These are phyloP conservation scores for Hyparrhenia diplandra DNA, from an alignment of 176 grass and related monocot species.

Conservation along the genomic window DNA sequence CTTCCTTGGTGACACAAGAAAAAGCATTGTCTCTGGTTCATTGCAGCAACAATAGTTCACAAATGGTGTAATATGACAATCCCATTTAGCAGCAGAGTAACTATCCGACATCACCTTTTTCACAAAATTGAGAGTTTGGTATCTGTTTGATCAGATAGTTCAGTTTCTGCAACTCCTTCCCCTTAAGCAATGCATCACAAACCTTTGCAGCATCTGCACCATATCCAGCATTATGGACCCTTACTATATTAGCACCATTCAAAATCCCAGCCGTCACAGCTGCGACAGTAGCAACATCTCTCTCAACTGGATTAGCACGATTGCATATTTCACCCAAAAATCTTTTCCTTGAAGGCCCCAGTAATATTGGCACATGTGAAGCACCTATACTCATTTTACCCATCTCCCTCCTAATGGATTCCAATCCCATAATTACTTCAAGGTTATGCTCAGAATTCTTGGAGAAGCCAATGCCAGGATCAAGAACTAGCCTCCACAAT, in stretches of 20 bases:
- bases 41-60: neutral
- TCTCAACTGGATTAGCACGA: slow-evolving; percentile 49
- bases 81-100: neutral
- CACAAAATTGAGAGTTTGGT: neutral
- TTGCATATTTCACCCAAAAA: slow-evolving; percentile 83
- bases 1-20: neutral
- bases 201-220: slow-evolving; percentile 64
- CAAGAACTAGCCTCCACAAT: slow-evolving; percentile 84
- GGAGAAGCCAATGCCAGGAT: slow-evolving; percentile 91
- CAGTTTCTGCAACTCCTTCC: neutral
- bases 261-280: slow-evolving; percentile 47
- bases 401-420: slow-evolving; percentile 57
- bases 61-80: neutral
- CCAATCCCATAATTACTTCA: slow-evolving; percentile 56
- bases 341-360: slow-evolving; percentile 78
- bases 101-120: neutral
- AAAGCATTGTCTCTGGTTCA: slow-evolving; percentile 12
- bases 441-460: slow-evolving; percentile 65
- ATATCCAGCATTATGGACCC: slow-evolving; percentile 76
- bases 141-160: neutral
- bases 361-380: slow-evolving; percentile 70
- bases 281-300: slow-evolving; percentile 72
- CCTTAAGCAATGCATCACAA: slow-evolving; percentile 50
- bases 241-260: slow-evolving; percentile 82
- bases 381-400: slow-evolving; percentile 57